Conservation (phyloP, 2,329 filamentous ascomycete species). For the Aspergillus hiratsukae region DNA sequence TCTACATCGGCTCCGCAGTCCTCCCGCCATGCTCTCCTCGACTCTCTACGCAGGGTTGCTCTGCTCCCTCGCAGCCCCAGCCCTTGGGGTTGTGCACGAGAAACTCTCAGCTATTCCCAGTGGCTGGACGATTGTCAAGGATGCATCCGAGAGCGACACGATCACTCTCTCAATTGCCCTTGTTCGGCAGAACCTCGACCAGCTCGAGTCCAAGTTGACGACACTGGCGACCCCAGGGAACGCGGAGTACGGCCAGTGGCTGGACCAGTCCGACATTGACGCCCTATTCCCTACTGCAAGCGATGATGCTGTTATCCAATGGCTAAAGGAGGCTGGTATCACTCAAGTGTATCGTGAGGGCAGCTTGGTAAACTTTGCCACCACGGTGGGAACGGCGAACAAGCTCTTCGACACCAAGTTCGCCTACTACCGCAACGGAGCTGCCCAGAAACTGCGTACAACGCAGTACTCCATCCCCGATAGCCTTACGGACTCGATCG, state of each 20-base stretch:
- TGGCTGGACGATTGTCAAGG: slow-evolving; percentile 14
- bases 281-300: slow-evolving; percentile 39
- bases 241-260: slow-evolving; percentile 47
- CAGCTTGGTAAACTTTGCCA: slow-evolving; percentile 40
- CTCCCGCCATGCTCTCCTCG: not conserved
- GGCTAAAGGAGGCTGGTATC: slow-evolving; percentile 43
- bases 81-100: slow-evolving; percentile 18
- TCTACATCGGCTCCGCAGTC: not conserved
- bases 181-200: slow-evolving; percentile 26
- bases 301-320: slow-evolving; percentile 35
- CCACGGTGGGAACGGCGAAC: slow-evolving; percentile 41
- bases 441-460: slow-evolving; percentile 41
- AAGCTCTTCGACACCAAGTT: slow-evolving; percentile 48
- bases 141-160: slow-evolving; percentile 11
- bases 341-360: slow-evolving; percentile 36
- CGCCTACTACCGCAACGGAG: slow-evolving; percentile 40
- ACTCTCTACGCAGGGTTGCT: slow-evolving; percentile 16
- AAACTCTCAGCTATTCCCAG: slow-evolving; percentile 14
- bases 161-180: slow-evolving; percentile 20
- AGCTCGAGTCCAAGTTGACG: slow-evolving; percentile 37
- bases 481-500: slow-evolving; percentile 37
- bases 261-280: slow-evolving; percentile 42
- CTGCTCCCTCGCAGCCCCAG: slow-evolving; percentile 16
- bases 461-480: slow-evolving; percentile 40
- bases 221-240: slow-evolving; percentile 46